Evolutionary conservation across 2,329 filamentous ascomycete species (phyloP).

Genomic region (Fusarium sp.): DNA sequence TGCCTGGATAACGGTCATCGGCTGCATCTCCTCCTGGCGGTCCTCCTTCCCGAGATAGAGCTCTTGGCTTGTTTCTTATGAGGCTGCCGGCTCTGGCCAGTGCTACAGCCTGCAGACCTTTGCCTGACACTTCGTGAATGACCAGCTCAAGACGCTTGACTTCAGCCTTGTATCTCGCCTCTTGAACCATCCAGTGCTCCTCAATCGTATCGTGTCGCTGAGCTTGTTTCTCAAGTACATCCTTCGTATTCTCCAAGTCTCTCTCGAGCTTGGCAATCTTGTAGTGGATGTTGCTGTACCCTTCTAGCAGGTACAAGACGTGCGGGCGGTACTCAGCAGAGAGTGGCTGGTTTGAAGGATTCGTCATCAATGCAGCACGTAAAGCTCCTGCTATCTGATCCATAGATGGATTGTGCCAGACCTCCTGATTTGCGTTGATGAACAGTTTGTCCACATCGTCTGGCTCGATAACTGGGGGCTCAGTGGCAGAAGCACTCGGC

Average conservation of each 20-base stretch:
- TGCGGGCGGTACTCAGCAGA: slow-evolving; percentile 54
- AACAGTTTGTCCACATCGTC: slow-evolving; percentile 31
- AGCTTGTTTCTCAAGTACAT: slow-evolving; percentile 43
- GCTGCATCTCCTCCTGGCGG: background rate
- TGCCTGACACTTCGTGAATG: slow-evolving; percentile 50
- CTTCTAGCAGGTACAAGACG: slow-evolving; percentile 51
- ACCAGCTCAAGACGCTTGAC: slow-evolving; percentile 47
- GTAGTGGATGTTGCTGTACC: slow-evolving; percentile 44
- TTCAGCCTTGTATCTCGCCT: slow-evolving; percentile 43
- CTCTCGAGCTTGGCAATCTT: slow-evolving; percentile 48
- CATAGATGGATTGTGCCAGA: slow-evolving; percentile 54
- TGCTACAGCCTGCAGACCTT: slow-evolving; percentile 55
- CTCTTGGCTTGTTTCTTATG: slow-evolving; percentile 22
- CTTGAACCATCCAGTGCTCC: slow-evolving; percentile 37
- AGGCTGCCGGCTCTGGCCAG: slow-evolving; percentile 54
- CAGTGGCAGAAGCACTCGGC: background rate
- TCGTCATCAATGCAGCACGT: slow-evolving; percentile 53
- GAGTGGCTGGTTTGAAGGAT: slow-evolving; percentile 46
- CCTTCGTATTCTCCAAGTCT: slow-evolving; percentile 51
- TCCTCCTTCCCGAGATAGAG: background rate
- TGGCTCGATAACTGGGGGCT: slow-evolving; percentile 8
- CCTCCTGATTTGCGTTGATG: slow-evolving; percentile 31
- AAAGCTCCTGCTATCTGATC: slow-evolving; percentile 56
- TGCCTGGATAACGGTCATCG: background rate
- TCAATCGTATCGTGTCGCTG: slow-evolving; percentile 46